phyloP scores from a whole-genome alignment of 768 basidiomycete species.

The Hygrophoropsis aurantiaca region DNA sequence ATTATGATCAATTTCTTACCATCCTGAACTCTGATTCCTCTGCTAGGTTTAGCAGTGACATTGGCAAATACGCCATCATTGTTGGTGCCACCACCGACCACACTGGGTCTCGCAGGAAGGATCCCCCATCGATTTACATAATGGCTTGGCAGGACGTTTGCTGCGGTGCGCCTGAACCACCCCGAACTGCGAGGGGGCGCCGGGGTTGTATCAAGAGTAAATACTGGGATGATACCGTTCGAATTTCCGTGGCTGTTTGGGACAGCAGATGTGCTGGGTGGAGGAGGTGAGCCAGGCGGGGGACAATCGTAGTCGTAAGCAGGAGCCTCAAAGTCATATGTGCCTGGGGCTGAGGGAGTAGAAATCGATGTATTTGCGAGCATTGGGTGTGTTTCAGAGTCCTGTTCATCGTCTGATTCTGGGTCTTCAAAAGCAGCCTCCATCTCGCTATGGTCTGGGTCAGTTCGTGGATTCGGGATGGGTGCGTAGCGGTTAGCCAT shows the following conservation, averaged over 20 bases:
- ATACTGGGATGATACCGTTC: constrained; percentile 65
- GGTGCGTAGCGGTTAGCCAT: constrained; percentile 69
- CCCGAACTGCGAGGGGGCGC: constrained; percentile 34
- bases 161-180: constrained; percentile 59
- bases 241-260: constrained; percentile 76
- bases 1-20: constrained; percentile 41
- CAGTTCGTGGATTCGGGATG: constrained; percentile 56
- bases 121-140: constrained; percentile 49
- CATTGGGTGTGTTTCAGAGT: constrained; percentile 51
- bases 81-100: constrained; percentile 61
- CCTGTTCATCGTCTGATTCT: constrained; percentile 63
- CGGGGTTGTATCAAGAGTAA: constrained; percentile 28
- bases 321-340: constrained; percentile 78
- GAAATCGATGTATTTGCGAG: constrained; percentile 38
- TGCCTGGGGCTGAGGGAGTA: constrained; percentile 35
- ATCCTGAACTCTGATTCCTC: constrained; percentile 57
- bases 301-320: constrained; percentile 70
- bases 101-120: constrained; percentile 34
- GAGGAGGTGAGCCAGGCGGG: constrained; percentile 81
- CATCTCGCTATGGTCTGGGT: constrained; percentile 61
- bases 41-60: constrained; percentile 79
- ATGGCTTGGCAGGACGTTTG: constrained; percentile 54
- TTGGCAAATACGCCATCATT: constrained; percentile 97
- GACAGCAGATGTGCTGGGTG: constrained; percentile 58
- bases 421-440: constrained; percentile 86